These are phyloP conservation scores for Cenchrus purpureus DNA, from an alignment of 176 grass and related monocot species.

Conservation along the genomic window DNA sequence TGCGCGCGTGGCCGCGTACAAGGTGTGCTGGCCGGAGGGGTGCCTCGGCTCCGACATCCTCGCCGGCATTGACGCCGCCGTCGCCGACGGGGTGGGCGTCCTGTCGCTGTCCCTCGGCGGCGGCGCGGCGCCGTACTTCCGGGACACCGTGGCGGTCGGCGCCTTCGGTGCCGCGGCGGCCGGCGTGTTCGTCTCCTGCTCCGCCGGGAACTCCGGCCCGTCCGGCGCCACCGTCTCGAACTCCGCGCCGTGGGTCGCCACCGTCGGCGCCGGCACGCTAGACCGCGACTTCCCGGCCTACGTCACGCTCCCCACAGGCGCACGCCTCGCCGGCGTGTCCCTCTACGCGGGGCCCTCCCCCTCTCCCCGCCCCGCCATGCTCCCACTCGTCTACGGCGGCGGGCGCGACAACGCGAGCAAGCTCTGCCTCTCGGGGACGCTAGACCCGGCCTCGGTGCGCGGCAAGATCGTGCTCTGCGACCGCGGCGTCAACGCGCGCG, in stretches of 20 bases:
- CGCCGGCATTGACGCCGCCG: slow-evolving; percentile 80
- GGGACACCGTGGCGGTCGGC: slow-evolving; percentile 83
- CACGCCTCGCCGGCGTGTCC: slow-evolving; percentile 66
- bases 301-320: slow-evolving; percentile 53
- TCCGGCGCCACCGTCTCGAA: slow-evolving; percentile 68
- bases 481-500: slow-evolving; percentile 83
- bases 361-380: slow-evolving; percentile 42
- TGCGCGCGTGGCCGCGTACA: slow-evolving; percentile 87
- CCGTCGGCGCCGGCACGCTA: slow-evolving; percentile 78
- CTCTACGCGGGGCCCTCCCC: slow-evolving; percentile 66
- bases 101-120: slow-evolving; percentile 96
- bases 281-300: slow-evolving; percentile 87
- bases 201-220: slow-evolving; percentile 88
- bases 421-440: slow-evolving; percentile 80
- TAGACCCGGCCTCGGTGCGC: slow-evolving; percentile 63
- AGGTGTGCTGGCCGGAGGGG: slow-evolving; percentile 85
- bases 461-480: slow-evolving; percentile 92
- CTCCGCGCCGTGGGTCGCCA: slow-evolving; percentile 90
- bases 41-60: slow-evolving; percentile 95
- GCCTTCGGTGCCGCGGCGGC: slow-evolving; percentile 72
- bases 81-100: slow-evolving; percentile 74
- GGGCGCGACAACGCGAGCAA: slow-evolving; percentile 74
- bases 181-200: slow-evolving; percentile 94
- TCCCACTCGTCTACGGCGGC: slow-evolving; percentile 72
- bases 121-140: slow-evolving; percentile 80